Evolutionary conservation across 192 early-diverging fungal species (phyloP).

Genomic region (Podila epigama): DNA sequence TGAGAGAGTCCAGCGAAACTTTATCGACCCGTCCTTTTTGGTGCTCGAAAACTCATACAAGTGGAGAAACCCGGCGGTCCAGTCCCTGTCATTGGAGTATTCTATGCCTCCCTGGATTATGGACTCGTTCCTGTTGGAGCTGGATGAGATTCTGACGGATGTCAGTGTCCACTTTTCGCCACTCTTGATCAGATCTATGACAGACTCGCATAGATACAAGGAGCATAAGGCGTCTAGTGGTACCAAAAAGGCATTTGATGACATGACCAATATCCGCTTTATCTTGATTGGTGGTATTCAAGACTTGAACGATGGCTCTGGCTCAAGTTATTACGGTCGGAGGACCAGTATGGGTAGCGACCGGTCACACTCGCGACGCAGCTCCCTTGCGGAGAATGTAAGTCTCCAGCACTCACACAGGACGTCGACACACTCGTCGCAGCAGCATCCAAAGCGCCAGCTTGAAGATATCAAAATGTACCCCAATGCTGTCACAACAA

Average conservation of each 20-base stretch:
- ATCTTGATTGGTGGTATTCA: constrained; percentile 59
- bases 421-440: constrained; percentile 53
- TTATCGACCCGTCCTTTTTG: constrained; percentile 56
- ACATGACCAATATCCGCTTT: constrained; percentile 51
- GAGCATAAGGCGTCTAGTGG: constrained; percentile 49
- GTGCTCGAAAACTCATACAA: constrained; percentile 53
- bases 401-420: constrained; percentile 52
- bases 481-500: constrained; percentile 25
- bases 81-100: constrained; percentile 32
- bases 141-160: constrained; percentile 55
- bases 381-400: constrained; percentile 33
- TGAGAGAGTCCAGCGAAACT: constrained; percentile 49
- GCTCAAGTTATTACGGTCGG: constrained; percentile 30
- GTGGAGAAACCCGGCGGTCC: constrained; percentile 59
- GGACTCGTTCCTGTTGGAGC: constrained; percentile 55
- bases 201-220: constrained; percentile 36
- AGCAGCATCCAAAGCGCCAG: constrained; percentile 24
- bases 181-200: constrained; percentile 47
- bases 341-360: constrained; percentile 57
- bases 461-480: constrained; percentile 55
- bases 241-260: constrained; percentile 22
- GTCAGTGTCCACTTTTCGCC: constrained; percentile 52
- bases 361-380: constrained; percentile 41
- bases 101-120: constrained; percentile 64
- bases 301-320: constrained; percentile 50